Conservation (phyloP, 345 rosid species). For the Populus euphratica region DNA sequence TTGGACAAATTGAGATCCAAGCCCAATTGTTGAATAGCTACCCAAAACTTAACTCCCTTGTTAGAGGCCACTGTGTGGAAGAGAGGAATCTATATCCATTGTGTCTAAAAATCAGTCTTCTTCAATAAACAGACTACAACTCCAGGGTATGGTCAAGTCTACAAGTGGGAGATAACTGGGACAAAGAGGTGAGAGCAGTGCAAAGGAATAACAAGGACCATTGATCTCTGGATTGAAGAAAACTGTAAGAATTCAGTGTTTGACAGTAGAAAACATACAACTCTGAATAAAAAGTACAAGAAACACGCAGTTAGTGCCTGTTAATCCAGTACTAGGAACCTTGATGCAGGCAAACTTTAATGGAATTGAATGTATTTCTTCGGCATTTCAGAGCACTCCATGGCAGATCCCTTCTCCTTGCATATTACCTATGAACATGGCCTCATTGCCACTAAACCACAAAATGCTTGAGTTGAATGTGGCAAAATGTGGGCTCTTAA, state of each 20-base stretch:
- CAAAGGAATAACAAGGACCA: background rate
- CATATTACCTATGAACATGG: background rate
- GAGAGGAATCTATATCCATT: background rate
- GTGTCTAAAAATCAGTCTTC: background rate
- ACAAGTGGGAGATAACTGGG: no score
- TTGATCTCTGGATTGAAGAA: background rate
- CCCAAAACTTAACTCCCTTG: background rate
- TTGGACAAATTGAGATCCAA: background rate
- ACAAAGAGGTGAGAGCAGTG: no score
- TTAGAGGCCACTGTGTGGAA: no score
- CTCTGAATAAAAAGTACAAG: background rate
- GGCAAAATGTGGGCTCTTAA: background rate
- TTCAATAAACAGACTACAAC: no score
- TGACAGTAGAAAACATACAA: background rate
- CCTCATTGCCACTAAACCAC: no score
- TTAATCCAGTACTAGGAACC: background rate
- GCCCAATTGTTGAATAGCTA: background rate
- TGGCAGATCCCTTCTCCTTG: background rate
- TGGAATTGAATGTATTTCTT: background rate
- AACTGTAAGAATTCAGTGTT: background rate
- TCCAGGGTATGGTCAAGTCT: no score
- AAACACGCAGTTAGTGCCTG: background rate
- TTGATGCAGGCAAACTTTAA: background rate
- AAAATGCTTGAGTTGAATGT: background rate
- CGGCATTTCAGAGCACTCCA: background rate